Conservation (phyloP, 345 rosid genomes). For the Aquilaria sinensis region DNA sequence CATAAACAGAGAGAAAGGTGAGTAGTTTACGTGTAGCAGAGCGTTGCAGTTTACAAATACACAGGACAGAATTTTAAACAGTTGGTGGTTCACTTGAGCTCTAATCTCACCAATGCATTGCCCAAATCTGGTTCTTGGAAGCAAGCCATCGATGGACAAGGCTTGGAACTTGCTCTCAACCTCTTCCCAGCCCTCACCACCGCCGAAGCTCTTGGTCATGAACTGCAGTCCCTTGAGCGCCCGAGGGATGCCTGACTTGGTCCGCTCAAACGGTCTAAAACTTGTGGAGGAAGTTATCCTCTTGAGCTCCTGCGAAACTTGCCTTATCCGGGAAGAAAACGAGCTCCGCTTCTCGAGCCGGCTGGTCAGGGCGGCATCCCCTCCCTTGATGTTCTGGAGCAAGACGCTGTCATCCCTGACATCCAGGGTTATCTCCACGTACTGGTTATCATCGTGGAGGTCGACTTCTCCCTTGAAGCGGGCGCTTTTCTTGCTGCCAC, state of each 20-base stretch:
- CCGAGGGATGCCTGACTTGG: conserved; percentile 59
- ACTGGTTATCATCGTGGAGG: conserved; percentile 15
- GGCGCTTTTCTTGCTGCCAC: conserved; percentile 34
- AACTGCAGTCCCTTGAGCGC: conserved; percentile 65
- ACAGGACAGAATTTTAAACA: too few relatives aligned
- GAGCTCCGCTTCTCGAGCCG: conserved; percentile 33
- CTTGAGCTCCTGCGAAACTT: conserved; percentile 57
- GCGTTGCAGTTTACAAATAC: too few relatives aligned
- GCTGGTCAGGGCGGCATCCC: conserved; percentile 34
- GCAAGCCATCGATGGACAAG: conserved; percentile 40
- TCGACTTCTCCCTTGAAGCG: conserved; percentile 20
- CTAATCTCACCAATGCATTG: conserved; percentile 57
- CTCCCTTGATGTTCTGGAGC: conserved; percentile 41
- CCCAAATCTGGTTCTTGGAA: conserved; percentile 53
- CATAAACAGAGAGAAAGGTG: too few relatives aligned
- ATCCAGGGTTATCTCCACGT: conserved; percentile 56
- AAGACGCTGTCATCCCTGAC: conserved; percentile 42
- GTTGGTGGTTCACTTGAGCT: too few relatives aligned
- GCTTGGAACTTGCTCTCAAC: conserved; percentile 52
- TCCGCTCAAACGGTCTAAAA: conserved; percentile 38
- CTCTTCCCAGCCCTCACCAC: conserved; percentile 51
- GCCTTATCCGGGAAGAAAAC: conserved; percentile 34
- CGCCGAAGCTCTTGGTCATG: conserved; percentile 34
- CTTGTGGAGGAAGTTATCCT: conserved; percentile 35
- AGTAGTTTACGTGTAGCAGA: too few relatives aligned